Evolutionary conservation across 345 rosid genomes (phyloP).

Genomic region (Excoecaria cochinchinensis): DNA sequence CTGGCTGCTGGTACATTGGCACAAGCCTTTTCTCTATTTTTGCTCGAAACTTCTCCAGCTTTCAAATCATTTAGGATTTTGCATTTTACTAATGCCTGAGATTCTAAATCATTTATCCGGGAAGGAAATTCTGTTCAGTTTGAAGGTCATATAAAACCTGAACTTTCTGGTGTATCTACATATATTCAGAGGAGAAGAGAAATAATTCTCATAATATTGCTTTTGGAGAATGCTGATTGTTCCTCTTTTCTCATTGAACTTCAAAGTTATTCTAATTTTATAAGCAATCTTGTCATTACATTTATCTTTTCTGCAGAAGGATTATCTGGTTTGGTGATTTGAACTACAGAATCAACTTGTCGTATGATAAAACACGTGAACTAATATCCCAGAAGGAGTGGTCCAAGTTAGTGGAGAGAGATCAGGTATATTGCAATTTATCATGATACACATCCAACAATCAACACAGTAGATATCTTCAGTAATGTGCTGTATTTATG

Average conservation of each 20-base stretch:
- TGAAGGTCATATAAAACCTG: no score
- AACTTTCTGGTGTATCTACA: background rate
- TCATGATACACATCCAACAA: background rate
- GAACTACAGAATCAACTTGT: slow-evolving; percentile 77
- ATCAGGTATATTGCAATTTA: slow-evolving; percentile 58
- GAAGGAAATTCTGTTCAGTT: background rate
- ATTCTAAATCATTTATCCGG: background rate
- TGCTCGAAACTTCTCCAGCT: background rate
- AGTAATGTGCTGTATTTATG: background rate
- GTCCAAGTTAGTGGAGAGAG: slow-evolving; percentile 63
- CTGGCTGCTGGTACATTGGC: background rate
- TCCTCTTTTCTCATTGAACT: background rate
- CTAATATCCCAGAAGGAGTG: slow-evolving; percentile 64
- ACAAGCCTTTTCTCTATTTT: background rate
- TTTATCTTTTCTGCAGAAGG: slow-evolving; percentile 51
- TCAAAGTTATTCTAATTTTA: background rate
- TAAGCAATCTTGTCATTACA: background rate
- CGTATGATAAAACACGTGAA: slow-evolving; percentile 65
- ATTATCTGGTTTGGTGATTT: slow-evolving; percentile 94
- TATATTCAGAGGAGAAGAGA: background rate
- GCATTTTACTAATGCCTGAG: background rate
- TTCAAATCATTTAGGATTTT: background rate
- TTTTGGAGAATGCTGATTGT: background rate
- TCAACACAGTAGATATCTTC: background rate
- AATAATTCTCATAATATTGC: background rate